Percentiles rank a stretch among this genome's conserved stretches.
Evolutionary conservation across 495 filamentous ascomycete species (phyloP).

Genomic region (Cercophora samala): DNA sequence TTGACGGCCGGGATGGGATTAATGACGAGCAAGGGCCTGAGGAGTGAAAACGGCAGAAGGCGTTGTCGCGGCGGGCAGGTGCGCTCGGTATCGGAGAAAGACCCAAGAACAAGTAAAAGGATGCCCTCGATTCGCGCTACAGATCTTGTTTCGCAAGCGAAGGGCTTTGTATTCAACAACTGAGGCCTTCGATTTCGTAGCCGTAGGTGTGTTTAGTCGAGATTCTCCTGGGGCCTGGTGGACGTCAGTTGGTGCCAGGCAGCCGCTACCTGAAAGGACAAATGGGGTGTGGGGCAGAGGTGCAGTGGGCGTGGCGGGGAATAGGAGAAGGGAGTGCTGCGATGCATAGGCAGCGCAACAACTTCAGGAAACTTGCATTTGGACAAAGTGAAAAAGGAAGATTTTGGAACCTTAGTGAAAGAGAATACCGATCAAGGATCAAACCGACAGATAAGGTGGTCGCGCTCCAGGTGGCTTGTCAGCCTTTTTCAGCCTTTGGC

Average conservation of each 20-base stretch:
- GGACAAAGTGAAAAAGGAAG: too few species aligned
- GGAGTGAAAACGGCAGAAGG: neutral
- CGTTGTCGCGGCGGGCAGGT: neutral
- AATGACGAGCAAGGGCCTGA: neutral
- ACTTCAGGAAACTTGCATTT: neutral
- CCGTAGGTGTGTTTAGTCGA: constrained; percentile 7
- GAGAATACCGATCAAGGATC: too few species aligned
- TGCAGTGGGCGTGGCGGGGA: neutral
- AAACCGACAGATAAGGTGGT: too few species aligned
- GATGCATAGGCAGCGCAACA: neutral
- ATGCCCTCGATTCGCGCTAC: neutral
- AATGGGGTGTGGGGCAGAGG: neutral
- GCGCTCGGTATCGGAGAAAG: neutral
- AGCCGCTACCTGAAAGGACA: neutral
- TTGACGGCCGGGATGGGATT: neutral
- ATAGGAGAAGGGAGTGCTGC: too few species aligned
- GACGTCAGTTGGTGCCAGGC: neutral
- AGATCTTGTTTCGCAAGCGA: neutral
- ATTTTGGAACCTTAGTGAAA: too few species aligned
- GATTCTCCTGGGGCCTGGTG: constrained; percentile 6
- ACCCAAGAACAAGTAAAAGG: neutral
- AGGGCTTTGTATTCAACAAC: neutral
- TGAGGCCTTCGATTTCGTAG: neutral
- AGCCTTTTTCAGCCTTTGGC: neutral
- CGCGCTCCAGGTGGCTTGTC: neutral